These are phyloP conservation scores for Gonium pectorale DNA, from an alignment of 139 green algal genomes.

Conservation along the genomic window DNA sequence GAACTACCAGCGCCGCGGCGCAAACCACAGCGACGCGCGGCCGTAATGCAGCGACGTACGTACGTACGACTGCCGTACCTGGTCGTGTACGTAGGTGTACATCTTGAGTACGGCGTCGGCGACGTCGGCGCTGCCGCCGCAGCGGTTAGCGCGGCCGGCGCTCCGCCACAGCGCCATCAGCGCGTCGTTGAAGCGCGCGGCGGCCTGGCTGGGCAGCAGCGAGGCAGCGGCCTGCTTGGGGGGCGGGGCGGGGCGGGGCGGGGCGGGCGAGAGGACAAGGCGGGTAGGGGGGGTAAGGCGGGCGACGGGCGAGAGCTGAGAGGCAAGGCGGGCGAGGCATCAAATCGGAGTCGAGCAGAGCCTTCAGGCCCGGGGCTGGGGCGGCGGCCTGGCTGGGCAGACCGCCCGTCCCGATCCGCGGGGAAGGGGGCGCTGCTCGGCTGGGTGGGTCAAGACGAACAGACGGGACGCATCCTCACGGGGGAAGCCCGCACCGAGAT, in stretches of 20 bases:
- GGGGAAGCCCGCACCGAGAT: too few species aligned
- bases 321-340: too few species aligned
- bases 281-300: background rate
- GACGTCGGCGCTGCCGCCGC: slow-evolving; percentile 23
- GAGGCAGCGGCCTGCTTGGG: background rate
- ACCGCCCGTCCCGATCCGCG: too few species aligned
- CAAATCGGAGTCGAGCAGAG: too few species aligned
- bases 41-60: background rate
- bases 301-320: background rate
- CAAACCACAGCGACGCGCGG: too few species aligned
- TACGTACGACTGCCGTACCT: background rate
- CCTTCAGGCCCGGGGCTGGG: too few species aligned
- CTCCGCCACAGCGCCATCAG: slow-evolving; percentile 16
- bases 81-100: slow-evolving; percentile 22
- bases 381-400: too few species aligned
- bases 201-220: background rate
- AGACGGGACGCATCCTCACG: too few species aligned
- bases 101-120: slow-evolving; percentile 13
- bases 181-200: slow-evolving; percentile 30
- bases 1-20: background rate
- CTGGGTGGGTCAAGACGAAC: too few species aligned
- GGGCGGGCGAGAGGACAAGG: background rate
- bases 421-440: too few species aligned
- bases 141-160: slow-evolving; percentile 7
- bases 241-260: background rate